A percentile compares a stretch with the other conserved stretches of the same genome.
These are phyloP conservation scores for Debaryomyces tyrocola DNA, from an alignment of 805 yeast species.

Conservation along the genomic window DNA sequence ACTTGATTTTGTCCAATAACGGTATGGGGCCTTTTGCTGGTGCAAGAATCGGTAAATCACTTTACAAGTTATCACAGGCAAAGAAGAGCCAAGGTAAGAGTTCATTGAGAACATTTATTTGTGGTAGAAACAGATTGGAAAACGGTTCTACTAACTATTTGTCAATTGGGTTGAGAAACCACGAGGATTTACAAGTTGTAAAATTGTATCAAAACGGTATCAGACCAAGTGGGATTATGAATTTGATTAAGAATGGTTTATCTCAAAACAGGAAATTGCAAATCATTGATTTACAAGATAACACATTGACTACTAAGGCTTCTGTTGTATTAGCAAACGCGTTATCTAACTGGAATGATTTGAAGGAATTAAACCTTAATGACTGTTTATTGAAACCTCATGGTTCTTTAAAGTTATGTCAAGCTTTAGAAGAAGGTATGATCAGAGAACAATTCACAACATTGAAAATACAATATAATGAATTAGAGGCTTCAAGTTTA, in stretches of 20 bases:
- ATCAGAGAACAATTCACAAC: constrained; percentile 47
- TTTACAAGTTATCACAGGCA: constrained; percentile 66
- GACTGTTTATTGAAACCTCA: constrained; percentile 82
- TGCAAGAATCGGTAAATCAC: constrained; percentile 85
- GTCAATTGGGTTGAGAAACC: constrained; percentile 82
- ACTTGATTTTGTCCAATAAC: constrained; percentile 86
- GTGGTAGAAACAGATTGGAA: constrained; percentile 97
- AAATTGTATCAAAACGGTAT: constrained; percentile 95
- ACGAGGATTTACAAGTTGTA: constrained; percentile 67
- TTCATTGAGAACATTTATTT: constrained; percentile 78
- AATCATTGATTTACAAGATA: constrained; percentile 87
- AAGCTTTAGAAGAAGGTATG: constrained; percentile 41
- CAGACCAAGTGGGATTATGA: constrained; percentile 87
- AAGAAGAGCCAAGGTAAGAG: constrained; percentile 52
- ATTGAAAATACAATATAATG: constrained; percentile 85
- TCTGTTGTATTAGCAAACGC: constrained; percentile 49
- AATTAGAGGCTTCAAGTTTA: constrained; percentile 68
- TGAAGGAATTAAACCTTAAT: constrained; percentile 79
- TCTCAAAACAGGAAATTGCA: constrained; percentile 57
- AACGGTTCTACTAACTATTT: constrained; percentile 88
- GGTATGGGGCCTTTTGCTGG: constrained; percentile 99
- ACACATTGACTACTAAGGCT: constrained; percentile 80
- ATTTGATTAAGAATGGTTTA: constrained; percentile 72
- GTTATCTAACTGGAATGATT: constrained; percentile 60
- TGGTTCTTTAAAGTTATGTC: constrained; percentile 63